These are phyloP conservation scores for Cryptosporidium sp. DNA, from an alignment of 169 alveolate species.

Conservation along the genomic window DNA sequence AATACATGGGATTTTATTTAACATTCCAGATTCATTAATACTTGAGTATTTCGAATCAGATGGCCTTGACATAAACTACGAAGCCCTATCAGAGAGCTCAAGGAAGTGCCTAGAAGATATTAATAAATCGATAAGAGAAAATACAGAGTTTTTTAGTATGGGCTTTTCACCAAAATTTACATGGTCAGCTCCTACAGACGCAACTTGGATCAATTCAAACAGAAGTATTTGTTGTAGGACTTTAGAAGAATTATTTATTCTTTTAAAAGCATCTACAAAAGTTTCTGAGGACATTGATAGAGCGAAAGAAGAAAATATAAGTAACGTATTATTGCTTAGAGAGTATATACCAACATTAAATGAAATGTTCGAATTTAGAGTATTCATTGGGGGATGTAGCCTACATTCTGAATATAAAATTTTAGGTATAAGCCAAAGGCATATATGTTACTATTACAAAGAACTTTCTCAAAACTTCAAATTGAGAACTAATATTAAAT, in stretches of 20 bases:
- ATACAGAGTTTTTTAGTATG: neutral
- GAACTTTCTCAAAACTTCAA: slow-evolving; percentile 6
- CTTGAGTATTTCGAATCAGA: slow-evolving; percentile 48
- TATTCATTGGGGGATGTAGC: slow-evolving; percentile 9
- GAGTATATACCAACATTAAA: slow-evolving; percentile 50
- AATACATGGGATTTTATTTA: slow-evolving; percentile 9
- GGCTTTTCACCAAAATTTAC: slow-evolving; percentile 63
- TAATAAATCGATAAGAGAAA: neutral
- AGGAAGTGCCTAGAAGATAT: slow-evolving; percentile 37
- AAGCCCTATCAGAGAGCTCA: neutral
- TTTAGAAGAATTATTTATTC: slow-evolving; percentile 18
- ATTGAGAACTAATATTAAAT: neutral
- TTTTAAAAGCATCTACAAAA: slow-evolving; percentile 67
- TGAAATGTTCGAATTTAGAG: slow-evolving; percentile 49
- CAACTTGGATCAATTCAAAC: slow-evolving; percentile 51
- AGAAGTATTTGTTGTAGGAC: slow-evolving; percentile 37
- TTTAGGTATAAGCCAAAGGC: slow-evolving; percentile 45
- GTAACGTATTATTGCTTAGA: slow-evolving; percentile 22
- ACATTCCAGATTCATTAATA: slow-evolving; percentile 50
- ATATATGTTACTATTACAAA: slow-evolving; percentile 23
- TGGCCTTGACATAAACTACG: neutral
- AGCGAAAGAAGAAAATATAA: neutral
- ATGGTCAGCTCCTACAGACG: slow-evolving; percentile 76
- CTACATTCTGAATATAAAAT: slow-evolving; percentile 18
- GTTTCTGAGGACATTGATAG: slow-evolving; percentile 43